Percentiles rank a stretch among this genome's conserved stretches.
Conservation (phyloP, 2,329 filamentous ascomycete genomes). For the Malbranchea cinnamomea region DNA sequence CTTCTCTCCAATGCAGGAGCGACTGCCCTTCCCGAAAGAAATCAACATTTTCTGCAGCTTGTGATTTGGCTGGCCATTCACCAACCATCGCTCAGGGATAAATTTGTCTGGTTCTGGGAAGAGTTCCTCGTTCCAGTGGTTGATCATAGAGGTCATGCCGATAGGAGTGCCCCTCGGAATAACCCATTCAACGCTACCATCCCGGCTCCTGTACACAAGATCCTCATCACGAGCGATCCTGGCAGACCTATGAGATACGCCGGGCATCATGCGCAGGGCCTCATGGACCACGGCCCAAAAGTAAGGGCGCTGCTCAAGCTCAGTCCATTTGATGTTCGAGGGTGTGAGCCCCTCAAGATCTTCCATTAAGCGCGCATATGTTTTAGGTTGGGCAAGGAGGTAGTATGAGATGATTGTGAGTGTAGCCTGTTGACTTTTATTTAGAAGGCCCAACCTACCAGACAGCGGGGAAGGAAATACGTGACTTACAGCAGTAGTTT, state of each 20-base stretch:
- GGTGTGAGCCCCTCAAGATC: conserved; percentile 15
- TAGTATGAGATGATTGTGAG: conserved; percentile 23
- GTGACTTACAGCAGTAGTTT: conserved; percentile 15
- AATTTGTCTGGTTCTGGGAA: conserved; percentile 9
- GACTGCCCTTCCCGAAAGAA: conserved; percentile 4
- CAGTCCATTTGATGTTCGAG: conserved; percentile 14
- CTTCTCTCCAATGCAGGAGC: conserved; percentile 5
- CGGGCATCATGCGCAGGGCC: conserved; percentile 22
- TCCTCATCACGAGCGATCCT: conserved; percentile 12
- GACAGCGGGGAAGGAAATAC: neutral
- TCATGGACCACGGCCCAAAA: conserved; percentile 26
- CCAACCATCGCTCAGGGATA: conserved; percentile 4
- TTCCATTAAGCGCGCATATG: conserved; percentile 12
- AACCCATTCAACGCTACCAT: conserved; percentile 7
- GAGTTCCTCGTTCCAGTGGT: conserved; percentile 17
- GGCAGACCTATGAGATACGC: conserved; percentile 10
- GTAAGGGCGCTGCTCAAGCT: conserved; percentile 25
- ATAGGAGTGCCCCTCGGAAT: conserved; percentile 19
- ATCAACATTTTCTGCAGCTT: conserved; percentile 3
- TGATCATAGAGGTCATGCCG: conserved; percentile 20
- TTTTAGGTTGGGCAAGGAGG: conserved; percentile 20
- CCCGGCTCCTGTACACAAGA: conserved; percentile 14
- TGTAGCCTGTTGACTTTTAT: conserved; percentile 5
- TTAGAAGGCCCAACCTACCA: neutral
- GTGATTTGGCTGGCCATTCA: conserved; percentile 3